Evolutionary conservation across 1,284 basidiomycete species (phyloP), one percentile per base, ranked within the genome.

Genomic region (Pascua sp.): DNA sequence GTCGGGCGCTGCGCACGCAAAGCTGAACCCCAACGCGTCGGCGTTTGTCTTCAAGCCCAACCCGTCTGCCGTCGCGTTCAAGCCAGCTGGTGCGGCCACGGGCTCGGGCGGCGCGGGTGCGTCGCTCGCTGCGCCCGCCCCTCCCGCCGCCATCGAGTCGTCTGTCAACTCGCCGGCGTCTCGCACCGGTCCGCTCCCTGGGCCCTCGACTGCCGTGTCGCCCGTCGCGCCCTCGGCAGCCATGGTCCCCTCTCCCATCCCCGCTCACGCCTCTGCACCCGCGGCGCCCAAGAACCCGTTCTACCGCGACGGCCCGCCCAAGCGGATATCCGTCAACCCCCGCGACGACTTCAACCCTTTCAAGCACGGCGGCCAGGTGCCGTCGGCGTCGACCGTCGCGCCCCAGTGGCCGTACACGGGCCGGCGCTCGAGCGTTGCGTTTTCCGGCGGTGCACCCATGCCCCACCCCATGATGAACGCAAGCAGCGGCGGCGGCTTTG

Each of bases 331-430:
- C 17, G 85, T 91, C 45, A 88, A 91, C 70, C 82, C 92, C 67
- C 89, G 92, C 77, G 90, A 94, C 67, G 93, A 96, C 69, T 97
- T 96, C 75, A 95, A 93, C 77, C 90, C 92, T 32, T 94, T 72
- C 68, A 91, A 92, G 78, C 84, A 86, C 68, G n/a, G 3, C 24
- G 56, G 60, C 39, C 60, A 59, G 55, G 85, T 91, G 54, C 83
- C 82, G 8, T 87, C 90, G 58, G 85, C 91, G 11, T 78, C 83
- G 24, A 81, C 84, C 65, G 82, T 91, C 63, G 88, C 81, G 18
- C 82, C 88, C 1, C 81, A 83, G 63, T 96, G 92, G 93, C 89
- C 89, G 32, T 95, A 90, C 78, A 87, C 78, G 64, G 92, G 92
- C 68, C 91, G 92, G 77, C 86, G 90, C 45, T 91, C 83, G 64